Evolutionary conservation across 2,329 filamentous ascomycete species (phyloP).

Genomic region (Clonostachys chloroleuca): DNA sequence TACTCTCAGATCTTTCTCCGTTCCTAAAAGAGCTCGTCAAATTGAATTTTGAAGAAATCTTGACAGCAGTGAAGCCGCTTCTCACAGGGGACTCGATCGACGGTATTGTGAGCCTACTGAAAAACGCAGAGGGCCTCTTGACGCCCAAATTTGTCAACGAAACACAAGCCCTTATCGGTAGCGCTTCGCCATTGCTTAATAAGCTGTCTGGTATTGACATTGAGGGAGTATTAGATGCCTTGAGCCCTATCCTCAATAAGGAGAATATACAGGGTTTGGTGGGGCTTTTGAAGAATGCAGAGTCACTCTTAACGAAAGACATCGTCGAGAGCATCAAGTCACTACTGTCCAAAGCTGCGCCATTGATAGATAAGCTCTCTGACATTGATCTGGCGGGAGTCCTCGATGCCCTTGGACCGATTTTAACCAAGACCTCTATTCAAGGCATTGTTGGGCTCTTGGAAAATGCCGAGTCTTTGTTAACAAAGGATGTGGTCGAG

Average conservation of each 20-base stretch:
- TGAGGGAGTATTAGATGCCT: slow-evolving; percentile 13
- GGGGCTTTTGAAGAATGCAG: slow-evolving; percentile 11
- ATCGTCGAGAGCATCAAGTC: slow-evolving; percentile 10
- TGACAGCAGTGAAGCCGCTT: slow-evolving; percentile 13
- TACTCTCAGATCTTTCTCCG: slow-evolving; percentile 14
- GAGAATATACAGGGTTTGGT: slow-evolving; percentile 19
- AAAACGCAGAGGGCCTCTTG: slow-evolving; percentile 20
- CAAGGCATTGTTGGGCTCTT: slow-evolving; percentile 24
- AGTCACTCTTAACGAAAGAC: slow-evolving; percentile 12
- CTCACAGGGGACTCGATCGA: slow-evolving; percentile 17
- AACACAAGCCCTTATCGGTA: slow-evolving; percentile 9
- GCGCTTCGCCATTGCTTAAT: slow-evolving; percentile 19
- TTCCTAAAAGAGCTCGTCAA: neutral
- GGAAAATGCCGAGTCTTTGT: slow-evolving; percentile 19
- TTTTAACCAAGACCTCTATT: slow-evolving; percentile 21
- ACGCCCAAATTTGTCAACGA: slow-evolving; percentile 11
- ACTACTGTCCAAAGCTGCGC: slow-evolving; percentile 11
- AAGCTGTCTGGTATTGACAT: slow-evolving; percentile 25
- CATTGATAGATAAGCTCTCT: slow-evolving; percentile 12
- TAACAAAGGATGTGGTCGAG: slow-evolving; percentile 12
- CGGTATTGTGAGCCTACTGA: slow-evolving; percentile 22
- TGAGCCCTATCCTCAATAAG: slow-evolving; percentile 17
- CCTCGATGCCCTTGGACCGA: slow-evolving; percentile 15
- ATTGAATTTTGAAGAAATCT: slow-evolving; percentile 8
- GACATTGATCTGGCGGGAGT: slow-evolving; percentile 22